Evolutionary conservation across 2,329 filamentous ascomycete genomes (phyloP).

Genomic region (Fusarium burgessii): DNA sequence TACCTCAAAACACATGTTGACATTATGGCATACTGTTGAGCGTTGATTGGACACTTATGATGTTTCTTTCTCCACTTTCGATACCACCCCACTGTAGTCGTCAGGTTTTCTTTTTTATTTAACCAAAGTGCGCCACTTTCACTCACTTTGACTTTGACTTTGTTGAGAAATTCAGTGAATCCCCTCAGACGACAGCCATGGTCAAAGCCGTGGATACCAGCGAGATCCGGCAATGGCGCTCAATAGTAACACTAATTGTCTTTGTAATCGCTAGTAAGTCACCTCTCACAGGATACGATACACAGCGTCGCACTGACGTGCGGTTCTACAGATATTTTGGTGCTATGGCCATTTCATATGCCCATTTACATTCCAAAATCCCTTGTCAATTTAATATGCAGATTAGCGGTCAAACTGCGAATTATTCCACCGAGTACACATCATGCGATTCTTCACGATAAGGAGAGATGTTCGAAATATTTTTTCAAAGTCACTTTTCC

Average conservation of each 20-base stretch:
- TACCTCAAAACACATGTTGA: neutral
- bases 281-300: neutral
- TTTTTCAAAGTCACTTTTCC: constrained; percentile 69
- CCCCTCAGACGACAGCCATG: constrained; percentile 16
- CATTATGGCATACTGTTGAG: neutral
- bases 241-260: constrained; percentile 76
- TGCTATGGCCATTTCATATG: constrained; percentile 76
- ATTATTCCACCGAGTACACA: constrained; percentile 62
- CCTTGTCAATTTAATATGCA: constrained; percentile 59
- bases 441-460: constrained; percentile 39
- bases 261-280: constrained; percentile 78
- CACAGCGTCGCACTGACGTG: neutral
- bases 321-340: constrained; percentile 68
- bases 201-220: constrained; percentile 33
- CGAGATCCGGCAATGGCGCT: constrained; percentile 72
- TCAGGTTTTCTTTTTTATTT: constrained; percentile 10
- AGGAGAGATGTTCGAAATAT: constrained; percentile 42
- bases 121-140: neutral
- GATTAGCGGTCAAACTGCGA: constrained; percentile 54
- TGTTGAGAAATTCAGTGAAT: neutral
- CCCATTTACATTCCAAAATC: constrained; percentile 69
- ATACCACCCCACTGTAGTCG: neutral
- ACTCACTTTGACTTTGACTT: neutral
- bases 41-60: neutral
- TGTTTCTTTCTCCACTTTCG: neutral